Evolutionary conservation across 306 rosid species (phyloP), one percentile per base, ranked within the genome.

Genomic region (Citrullus amarus): DNA sequence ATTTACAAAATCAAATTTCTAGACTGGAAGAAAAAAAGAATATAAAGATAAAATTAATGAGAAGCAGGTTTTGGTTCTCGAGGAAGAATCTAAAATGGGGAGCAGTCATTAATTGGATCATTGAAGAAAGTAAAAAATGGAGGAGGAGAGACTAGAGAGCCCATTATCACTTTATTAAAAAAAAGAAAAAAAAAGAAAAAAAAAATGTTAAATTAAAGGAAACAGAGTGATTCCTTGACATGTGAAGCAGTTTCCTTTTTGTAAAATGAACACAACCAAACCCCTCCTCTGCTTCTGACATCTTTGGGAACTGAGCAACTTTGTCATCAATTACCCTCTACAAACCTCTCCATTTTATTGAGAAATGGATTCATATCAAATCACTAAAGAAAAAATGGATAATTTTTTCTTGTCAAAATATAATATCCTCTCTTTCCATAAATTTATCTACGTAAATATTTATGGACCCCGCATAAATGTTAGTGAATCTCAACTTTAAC

Each of bases 231-330:
- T 84, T 84, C 88, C 67, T 56, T 46, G 7, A 20, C 89, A 86
- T 75, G 91, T 88, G 89, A 82, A 54, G 28, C 0, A 18, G 48
- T 28, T 54, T 72, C 30, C 59, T 59, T 54, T 80, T 61, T 51
- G 25, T 70, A 34, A n/a, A 60, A 80, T 76, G 36, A 58, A 34
- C 80, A 82, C 86, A 84, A 80, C 65, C 66, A 60, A 38, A 62
- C 8, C 80, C 71, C 82, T 78, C 60, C 79, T 62, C 11, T 18
- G 65, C 32, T 54, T 77, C 91, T 84, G 89, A 84, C 86, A 81
- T 25, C 41, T 85, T 84, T 72, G 83, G 61, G 61, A 38, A 75
- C 46, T 84, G 89, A 25, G 80, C 80, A 58, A 34, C 14, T 72
- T 53, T 73, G 62, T 58, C 66, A 43, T 28, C 72, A 54, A 11